Evolutionary conservation across 2,329 filamentous ascomycete genomes (phyloP), one percentile per base, ranked within the genome.

Genomic region (Diplodia sapinea): DNA sequence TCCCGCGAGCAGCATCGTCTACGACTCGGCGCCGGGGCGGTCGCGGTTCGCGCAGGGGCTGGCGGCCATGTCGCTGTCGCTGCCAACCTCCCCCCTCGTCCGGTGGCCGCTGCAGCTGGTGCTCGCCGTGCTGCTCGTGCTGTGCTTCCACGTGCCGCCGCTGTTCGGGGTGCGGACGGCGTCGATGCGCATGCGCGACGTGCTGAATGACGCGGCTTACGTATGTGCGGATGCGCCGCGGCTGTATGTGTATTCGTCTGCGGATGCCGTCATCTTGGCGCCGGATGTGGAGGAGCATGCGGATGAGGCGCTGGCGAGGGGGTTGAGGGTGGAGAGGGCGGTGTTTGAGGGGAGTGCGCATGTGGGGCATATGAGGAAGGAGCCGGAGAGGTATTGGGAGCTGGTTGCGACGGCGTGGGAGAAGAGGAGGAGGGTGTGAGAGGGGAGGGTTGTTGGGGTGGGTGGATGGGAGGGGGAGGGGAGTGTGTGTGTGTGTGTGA

Each of bases 291-390:
- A 87, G 70, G 78, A 78, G 15, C 84, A 89, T 71, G 84, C 82
- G 0, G 54, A 8, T 2, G 81, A 82, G 2, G 75, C 81, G 43
- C 83, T 86, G 68, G 72, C 73, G 13, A 79, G 79, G 65, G 88
- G 87, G 0, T 88, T 84, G 70, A 72, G 74, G 26, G 82, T 84
- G 1, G 78, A 81, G 1, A 77, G 80, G 23, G 84, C 86, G 68
- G 72, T 83, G 36, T 90, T 90, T 69, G 81, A 86, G 61, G 84
- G 83, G 4, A 87, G 84, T 61, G 78, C 82, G 1, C 88, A 91
- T 74, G 88, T 88, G 20, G 86, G 85, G 1, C 87, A 90, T 73
- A 84, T 90, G 79, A 79, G 84, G 20, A 77, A 82, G 74, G 83
- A 88, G 66, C 82, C 84, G 0, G 81, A 81, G 38, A 80, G 83